phyloP scores from a whole-genome alignment of 345 rosid genomes.

The Sapria himalayana region DNA sequence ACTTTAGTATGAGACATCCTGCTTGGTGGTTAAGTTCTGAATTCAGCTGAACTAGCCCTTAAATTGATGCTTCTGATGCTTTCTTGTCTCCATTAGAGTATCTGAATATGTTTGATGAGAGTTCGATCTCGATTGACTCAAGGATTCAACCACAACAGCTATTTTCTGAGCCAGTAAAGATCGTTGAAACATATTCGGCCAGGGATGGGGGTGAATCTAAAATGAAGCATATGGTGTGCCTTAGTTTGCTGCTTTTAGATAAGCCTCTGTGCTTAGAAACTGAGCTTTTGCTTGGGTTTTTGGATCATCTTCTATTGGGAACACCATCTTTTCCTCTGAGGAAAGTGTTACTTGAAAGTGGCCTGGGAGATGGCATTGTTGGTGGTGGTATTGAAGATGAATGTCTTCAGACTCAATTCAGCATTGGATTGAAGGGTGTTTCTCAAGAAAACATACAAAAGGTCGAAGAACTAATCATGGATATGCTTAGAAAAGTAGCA shows the following conservation, averaged over 20 bases:
- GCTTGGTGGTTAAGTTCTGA: too few relatives aligned
- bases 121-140: conserved; percentile 49
- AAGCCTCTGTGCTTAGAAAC: conserved; percentile 73
- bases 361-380: conserved; percentile 82
- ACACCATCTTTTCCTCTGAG: conserved; percentile 91
- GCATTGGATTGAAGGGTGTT: conserved; percentile 84
- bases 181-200: conserved; percentile 72
- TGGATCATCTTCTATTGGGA: conserved; percentile 91
- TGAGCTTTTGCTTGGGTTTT: conserved; percentile 69
- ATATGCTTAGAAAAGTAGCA: conserved; percentile 45
- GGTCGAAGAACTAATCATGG: conserved; percentile 61
- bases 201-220: conserved; percentile 58
- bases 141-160: conserved; percentile 35
- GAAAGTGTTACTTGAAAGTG: conserved; percentile 81
- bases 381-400: conserved; percentile 88
- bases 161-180: conserved; percentile 50
- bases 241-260: conserved; percentile 81
- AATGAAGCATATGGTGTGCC: conserved; percentile 88
- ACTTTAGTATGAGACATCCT: too few relatives aligned
- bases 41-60: too few relatives aligned
- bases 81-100: conserved; percentile 58
- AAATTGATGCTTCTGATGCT: conserved; percentile 1
- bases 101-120: conserved; percentile 53
- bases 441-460: conserved; percentile 48
- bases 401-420: conserved; percentile 85